Conservation (phyloP, 1,139 yeast species). For the Magnusiomyces fungicola region DNA sequence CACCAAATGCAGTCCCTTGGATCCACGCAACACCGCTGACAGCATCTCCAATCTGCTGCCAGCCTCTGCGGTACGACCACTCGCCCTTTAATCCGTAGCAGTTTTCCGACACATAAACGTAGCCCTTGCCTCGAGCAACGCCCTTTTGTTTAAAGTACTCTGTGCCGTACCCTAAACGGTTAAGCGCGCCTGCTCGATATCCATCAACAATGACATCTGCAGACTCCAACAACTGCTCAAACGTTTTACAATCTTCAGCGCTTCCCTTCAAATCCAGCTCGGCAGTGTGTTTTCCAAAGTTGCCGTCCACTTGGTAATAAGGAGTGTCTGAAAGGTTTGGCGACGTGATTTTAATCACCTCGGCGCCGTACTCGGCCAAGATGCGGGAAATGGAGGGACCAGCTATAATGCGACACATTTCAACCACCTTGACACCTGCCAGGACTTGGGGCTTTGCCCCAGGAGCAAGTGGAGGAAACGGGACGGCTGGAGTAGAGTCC, state of each 20-base stretch:
- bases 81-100: constrained; percentile 34
- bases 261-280: constrained; percentile 28
- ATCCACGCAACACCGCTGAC: constrained; percentile 33
- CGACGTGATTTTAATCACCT: constrained; percentile 32
- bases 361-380: constrained; percentile 34
- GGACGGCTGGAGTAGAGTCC: constrained; percentile 25
- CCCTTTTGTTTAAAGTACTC: constrained; percentile 25
- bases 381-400: constrained; percentile 33
- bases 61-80: constrained; percentile 33
- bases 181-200: constrained; percentile 31
- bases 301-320: constrained; percentile 33
- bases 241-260: constrained; percentile 24
- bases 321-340: constrained; percentile 32
- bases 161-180: constrained; percentile 32
- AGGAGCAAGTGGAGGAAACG: constrained; percentile 18
- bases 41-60: constrained; percentile 37
- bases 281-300: constrained; percentile 33
- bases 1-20: constrained; percentile 32
- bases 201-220: constrained; percentile 34
- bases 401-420: constrained; percentile 33
- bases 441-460: constrained; percentile 23
- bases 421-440: constrained; percentile 32
- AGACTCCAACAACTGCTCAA: constrained; percentile 28
- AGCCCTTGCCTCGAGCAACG: constrained; percentile 30
- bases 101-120: constrained; percentile 33